Percentiles rank a stretch among this genome's conserved stretches.
Evolutionary conservation across 2,329 filamentous ascomycete genomes (phyloP).

Genomic region (Nothophaeocryptopus gaeumannii): DNA sequence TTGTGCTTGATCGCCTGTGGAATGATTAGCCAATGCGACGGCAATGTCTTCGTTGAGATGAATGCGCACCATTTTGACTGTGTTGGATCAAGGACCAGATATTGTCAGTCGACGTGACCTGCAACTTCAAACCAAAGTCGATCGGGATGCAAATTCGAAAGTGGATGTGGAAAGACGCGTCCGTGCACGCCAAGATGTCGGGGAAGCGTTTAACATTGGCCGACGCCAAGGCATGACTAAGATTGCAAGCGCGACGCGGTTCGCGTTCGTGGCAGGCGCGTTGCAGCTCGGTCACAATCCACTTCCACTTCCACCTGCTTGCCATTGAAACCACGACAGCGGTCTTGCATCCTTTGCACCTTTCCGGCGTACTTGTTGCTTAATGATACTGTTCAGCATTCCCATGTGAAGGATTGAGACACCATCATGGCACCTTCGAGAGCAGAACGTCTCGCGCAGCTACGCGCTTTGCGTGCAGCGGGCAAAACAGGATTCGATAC

Average conservation of each 20-base stretch:
- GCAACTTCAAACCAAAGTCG: constrained; percentile 5
- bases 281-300: neutral
- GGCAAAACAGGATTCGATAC: constrained; percentile 88
- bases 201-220: too few species aligned
- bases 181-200: too few species aligned
- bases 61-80: constrained; percentile 21
- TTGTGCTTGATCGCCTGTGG: constrained; percentile 91
- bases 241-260: constrained; percentile 8
- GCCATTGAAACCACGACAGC: too few species aligned
- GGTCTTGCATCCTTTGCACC: neutral
- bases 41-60: neutral
- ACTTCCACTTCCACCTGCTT: neutral
- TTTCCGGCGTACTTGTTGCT: neutral
- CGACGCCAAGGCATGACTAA: neutral
- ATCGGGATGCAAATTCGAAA: constrained; percentile 4
- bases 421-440: constrained; percentile 32
- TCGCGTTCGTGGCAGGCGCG: neutral
- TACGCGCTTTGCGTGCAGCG: constrained; percentile 77
- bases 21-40: neutral
- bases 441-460: constrained; percentile 60
- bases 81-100: constrained; percentile 15
- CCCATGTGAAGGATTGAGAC: neutral
- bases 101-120: constrained; percentile 22
- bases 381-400: neutral
- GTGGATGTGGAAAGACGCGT: too few species aligned